Evolutionary conservation across 176 grass and related monocot species (phyloP).

Genomic region (Triticum timopheevii): DNA sequence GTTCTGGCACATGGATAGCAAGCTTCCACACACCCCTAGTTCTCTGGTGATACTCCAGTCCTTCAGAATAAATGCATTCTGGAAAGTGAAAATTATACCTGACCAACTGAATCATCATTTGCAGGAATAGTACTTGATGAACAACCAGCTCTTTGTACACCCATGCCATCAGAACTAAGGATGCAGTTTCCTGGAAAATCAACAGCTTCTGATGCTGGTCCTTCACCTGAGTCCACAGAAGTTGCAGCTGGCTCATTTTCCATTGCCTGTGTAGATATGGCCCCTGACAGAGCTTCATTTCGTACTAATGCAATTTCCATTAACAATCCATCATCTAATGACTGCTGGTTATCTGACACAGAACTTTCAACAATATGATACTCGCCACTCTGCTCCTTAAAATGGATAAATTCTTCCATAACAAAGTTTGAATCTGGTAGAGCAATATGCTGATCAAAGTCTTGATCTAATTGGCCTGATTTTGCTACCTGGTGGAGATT

Average conservation of each 20-base stretch:
- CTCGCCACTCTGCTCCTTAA: conserved; percentile 28
- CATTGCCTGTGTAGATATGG: not conserved
- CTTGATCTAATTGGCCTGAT: conserved; percentile 44
- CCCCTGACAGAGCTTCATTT: not conserved
- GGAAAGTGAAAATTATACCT: conserved; percentile 37
- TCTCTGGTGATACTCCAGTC: too few species aligned
- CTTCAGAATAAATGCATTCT: not conserved
- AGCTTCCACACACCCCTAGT: too few species aligned
- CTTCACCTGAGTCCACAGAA: not conserved
- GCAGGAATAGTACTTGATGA: conserved; percentile 27
- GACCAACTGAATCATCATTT: conserved; percentile 28
- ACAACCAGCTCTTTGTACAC: conserved; percentile 8
- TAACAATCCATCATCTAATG: not conserved
- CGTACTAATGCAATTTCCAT: conserved; percentile 25
- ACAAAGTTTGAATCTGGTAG: conserved; percentile 56
- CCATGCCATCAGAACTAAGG: conserved; percentile 26
- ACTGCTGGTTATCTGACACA: not conserved
- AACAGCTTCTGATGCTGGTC: conserved; percentile 24
- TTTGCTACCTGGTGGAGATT: conserved; percentile 49
- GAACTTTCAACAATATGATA: conserved; percentile 1
- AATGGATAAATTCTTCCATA: conserved; percentile 53
- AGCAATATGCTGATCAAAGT: conserved; percentile 42
- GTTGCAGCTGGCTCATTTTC: conserved; percentile 22
- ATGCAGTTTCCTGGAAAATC: conserved; percentile 24
- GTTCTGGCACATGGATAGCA: too few species aligned